Percentiles rank a stretch among this genome's conserved stretches.
These are phyloP conservation scores for Leptodontidium sp. DNA, from an alignment of 2,329 filamentous ascomycete species.

Conservation along the genomic window DNA sequence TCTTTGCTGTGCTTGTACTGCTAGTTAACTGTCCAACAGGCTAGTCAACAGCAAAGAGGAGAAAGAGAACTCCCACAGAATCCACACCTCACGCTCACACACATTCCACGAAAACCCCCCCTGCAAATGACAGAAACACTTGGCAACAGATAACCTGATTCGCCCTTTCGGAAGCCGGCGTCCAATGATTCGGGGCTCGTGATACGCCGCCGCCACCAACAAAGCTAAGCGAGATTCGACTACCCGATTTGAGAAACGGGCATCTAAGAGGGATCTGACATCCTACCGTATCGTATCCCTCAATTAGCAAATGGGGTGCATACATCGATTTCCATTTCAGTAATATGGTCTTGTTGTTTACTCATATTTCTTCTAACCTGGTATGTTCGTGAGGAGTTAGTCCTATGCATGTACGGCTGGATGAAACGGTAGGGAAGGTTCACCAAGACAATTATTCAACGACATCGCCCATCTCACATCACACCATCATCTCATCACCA, in stretches of 20 bases:
- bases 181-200: background rate
- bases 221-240: constrained; percentile 7
- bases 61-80: too few species aligned
- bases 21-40: too few species aligned
- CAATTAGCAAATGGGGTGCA: background rate
- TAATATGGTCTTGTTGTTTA: background rate
- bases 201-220: constrained; percentile 5
- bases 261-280: background rate
- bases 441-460: background rate
- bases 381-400: too few species aligned
- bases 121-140: background rate
- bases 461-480: background rate
- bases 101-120: too few species aligned
- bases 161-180: background rate
- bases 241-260: background rate
- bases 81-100: too few species aligned
- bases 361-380: too few species aligned
- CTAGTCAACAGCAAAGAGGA: too few species aligned
- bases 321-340: background rate
- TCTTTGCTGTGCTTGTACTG: too few species aligned
- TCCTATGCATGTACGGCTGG: too few species aligned
- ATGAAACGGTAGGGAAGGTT: background rate
- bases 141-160: background rate
- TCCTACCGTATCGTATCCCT: background rate
- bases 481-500: too few species aligned